A percentile compares a stretch with the other conserved stretches of the same genome.
These are phyloP conservation scores for Trichophyton schoenleinii DNA, from an alignment of 2,329 filamentous ascomycete species.

Conservation along the genomic window DNA sequence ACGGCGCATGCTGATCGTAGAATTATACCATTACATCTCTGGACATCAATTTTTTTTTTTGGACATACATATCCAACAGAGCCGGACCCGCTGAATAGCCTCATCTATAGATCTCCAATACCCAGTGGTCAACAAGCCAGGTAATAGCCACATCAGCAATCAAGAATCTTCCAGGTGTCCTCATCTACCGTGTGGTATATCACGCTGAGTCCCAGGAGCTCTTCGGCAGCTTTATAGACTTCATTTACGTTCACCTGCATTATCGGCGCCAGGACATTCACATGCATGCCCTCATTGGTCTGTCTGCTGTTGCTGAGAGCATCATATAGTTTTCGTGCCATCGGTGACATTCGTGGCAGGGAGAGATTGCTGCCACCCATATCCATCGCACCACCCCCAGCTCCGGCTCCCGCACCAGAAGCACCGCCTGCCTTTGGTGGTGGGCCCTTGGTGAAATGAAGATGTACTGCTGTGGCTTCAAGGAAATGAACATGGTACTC, in stretches of 20 bases:
- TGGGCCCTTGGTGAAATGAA: conserved; percentile 65
- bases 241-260: conserved; percentile 56
- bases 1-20: too few species aligned
- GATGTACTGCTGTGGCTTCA: conserved; percentile 77
- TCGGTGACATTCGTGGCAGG: conserved; percentile 39
- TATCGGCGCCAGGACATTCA: conserved; percentile 59
- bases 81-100: not conserved
- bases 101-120: not conserved
- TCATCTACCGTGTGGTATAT: conserved; percentile 92
- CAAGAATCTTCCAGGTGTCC: conserved; percentile 76
- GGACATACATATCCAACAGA: not conserved
- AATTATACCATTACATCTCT: too few species aligned
- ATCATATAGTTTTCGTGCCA: conserved; percentile 58
- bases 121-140: not conserved
- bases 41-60: not conserved
- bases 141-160: conserved; percentile 28
- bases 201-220: conserved; percentile 58
- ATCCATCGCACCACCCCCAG: conserved; percentile 22
- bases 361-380: conserved; percentile 17
- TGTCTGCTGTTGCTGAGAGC: conserved; percentile 55
- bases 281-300: conserved; percentile 70
- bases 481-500: conserved; percentile 88
- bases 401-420: conserved; percentile 32
- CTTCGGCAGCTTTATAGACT: conserved; percentile 65
- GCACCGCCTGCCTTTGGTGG: conserved; percentile 32